Evolutionary conservation across 176 grass and related monocot species (phyloP).

Genomic region (Aegilops speltoides): DNA sequence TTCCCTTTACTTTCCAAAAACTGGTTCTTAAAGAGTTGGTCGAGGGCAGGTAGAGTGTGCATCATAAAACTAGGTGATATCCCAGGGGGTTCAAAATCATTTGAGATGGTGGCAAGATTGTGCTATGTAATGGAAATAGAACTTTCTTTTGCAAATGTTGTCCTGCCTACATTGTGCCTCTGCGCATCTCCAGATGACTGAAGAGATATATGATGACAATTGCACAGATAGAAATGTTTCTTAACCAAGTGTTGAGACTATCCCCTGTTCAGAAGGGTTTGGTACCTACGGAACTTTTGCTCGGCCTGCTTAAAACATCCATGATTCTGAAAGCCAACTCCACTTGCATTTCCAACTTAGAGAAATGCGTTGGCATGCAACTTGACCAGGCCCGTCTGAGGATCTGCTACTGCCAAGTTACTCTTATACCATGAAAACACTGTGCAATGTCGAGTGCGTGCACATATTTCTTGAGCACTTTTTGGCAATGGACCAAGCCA

Average conservation of each 20-base stretch:
- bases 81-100: conserved; percentile 42
- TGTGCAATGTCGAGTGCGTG: conserved; percentile 82
- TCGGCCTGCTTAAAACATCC: conserved; percentile 28
- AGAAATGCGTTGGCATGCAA: conserved; percentile 70
- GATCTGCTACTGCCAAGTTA: conserved; percentile 75
- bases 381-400: conserved; percentile 76
- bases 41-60: too few species aligned
- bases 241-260: neutral
- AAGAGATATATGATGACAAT: neutral
- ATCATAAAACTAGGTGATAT: too few species aligned
- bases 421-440: conserved; percentile 77
- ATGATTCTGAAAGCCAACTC: conserved; percentile 5
- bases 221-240: too few species aligned
- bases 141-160: conserved; percentile 71
- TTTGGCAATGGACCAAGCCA: too few species aligned
- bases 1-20: too few species aligned
- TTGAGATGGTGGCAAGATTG: conserved; percentile 84
- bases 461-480: conserved; percentile 50
- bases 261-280: conserved; percentile 43
- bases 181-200: too few species aligned
- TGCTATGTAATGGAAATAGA: conserved; percentile 85
- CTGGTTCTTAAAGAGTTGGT: too few species aligned
- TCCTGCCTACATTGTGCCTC: neutral
- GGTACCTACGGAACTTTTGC: conserved; percentile 33
- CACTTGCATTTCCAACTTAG: conserved; percentile 66